phyloP scores from a whole-genome alignment of 2,329 filamentous ascomycete species.

The Ophiostoma ulmi region DNA sequence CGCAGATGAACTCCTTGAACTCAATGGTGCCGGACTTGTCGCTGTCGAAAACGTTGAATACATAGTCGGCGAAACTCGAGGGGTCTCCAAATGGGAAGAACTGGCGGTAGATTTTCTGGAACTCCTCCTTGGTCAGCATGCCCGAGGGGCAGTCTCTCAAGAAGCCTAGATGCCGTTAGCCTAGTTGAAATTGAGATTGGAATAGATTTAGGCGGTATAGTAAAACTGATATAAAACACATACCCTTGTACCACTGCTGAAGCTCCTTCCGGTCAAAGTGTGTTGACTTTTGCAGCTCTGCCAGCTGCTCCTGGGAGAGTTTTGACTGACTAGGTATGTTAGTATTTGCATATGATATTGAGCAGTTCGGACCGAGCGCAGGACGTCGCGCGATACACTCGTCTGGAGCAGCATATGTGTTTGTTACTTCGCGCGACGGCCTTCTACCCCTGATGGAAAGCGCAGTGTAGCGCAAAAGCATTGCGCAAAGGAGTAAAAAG shows the following conservation, averaged over 20 bases:
- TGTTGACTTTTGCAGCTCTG: constrained; percentile 90
- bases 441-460: background rate
- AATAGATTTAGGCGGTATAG: background rate
- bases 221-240: constrained; percentile 30
- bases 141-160: constrained; percentile 96
- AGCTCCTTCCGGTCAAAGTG: constrained; percentile 99
- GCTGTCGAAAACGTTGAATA: constrained; percentile 98
- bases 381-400: background rate
- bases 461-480: background rate
- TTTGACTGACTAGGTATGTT: constrained; percentile 75
- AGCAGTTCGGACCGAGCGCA: background rate
- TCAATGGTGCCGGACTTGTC: constrained; percentile 97
- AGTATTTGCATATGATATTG: background rate
- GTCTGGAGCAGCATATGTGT: background rate
- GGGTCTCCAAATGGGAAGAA: constrained; percentile 99
- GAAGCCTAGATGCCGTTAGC: constrained; percentile 59
- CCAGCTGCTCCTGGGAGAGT: constrained; percentile 91
- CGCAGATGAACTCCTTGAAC: constrained; percentile 99
- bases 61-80: constrained; percentile 95
- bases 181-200: background rate
- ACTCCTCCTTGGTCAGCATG: constrained; percentile 96
- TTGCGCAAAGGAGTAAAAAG: background rate
- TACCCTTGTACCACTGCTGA: constrained; percentile 99
- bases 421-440: background rate
- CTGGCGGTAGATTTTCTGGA: constrained; percentile 99